Percentiles rank a stretch among this genome's conserved stretches.
These are phyloP conservation scores for Taphrina betulina DNA, from an alignment of 1,139 yeast species.

Conservation along the genomic window DNA sequence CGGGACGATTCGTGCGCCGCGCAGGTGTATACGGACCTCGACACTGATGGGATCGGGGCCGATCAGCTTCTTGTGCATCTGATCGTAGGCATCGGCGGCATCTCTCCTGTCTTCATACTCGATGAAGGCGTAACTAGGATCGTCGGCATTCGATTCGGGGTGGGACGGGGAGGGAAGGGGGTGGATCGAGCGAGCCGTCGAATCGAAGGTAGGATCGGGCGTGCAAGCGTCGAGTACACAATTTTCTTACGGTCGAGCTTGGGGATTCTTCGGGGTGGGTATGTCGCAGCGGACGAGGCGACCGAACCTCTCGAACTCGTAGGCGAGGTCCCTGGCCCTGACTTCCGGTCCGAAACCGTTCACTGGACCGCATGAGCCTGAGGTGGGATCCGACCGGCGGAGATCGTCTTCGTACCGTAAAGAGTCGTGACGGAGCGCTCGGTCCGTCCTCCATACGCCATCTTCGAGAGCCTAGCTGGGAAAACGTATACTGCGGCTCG, in stretches of 20 bases:
- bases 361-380: conserved; percentile 43
- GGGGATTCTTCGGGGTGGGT: conserved; percentile 66
- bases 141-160: no score
- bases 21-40: conserved; percentile 38
- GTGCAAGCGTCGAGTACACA: no score
- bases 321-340: conserved; percentile 65
- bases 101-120: conserved; percentile 61
- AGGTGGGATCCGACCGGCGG: no score
- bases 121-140: conserved; percentile 65
- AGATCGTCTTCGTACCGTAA: no score
- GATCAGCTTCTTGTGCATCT: conserved; percentile 46
- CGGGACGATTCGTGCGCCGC: no score
- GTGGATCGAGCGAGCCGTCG: no score
- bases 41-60: conserved; percentile 41
- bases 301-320: conserved; percentile 69
- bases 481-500: no score
- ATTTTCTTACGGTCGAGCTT: conserved; percentile 52
- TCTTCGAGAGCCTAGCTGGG: no score
- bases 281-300: conserved; percentile 65
- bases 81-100: conserved; percentile 61
- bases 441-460: no score
- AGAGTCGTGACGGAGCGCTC: background rate
- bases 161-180: no score
- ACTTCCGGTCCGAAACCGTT: conserved; percentile 61
- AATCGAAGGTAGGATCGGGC: no score